Evolutionary conservation across 345 rosid genomes (phyloP).

Genomic region (Citrus glauca): DNA sequence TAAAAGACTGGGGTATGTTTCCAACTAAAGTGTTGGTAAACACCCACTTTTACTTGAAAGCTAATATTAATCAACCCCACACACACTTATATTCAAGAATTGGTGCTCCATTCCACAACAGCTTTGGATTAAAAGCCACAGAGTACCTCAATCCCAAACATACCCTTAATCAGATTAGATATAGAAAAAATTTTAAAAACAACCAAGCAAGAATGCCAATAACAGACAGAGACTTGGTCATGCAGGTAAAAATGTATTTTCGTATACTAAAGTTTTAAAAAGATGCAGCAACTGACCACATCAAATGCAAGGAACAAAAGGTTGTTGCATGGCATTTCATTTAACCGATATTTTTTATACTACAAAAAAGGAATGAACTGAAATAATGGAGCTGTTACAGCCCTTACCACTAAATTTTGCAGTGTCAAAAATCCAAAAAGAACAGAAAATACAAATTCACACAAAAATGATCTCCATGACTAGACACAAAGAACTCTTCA

Average conservation of each 20-base stretch:
- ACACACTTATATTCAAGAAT: no score
- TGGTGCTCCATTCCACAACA: no score
- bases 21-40: no score
- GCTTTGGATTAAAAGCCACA: no score
- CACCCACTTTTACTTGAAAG: no score
- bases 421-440: neutral
- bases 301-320: neutral
- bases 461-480: neutral
- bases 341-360: neutral
- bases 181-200: neutral
- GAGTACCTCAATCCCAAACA: no score
- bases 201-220: neutral
- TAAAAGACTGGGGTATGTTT: neutral
- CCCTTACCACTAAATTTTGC: neutral
- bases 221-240: neutral
- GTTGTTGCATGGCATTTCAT: neutral
- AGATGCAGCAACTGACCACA: neutral
- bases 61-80: no score
- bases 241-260: neutral
- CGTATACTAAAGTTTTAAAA: neutral
- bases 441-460: neutral
- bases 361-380: neutral
- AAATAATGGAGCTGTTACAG: neutral
- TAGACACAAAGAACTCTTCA: conserved; percentile 13
- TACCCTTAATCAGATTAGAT: neutral